Evolutionary conservation across 2,329 filamentous ascomycete genomes (phyloP).

Genomic region (Colletotrichum somersetense): DNA sequence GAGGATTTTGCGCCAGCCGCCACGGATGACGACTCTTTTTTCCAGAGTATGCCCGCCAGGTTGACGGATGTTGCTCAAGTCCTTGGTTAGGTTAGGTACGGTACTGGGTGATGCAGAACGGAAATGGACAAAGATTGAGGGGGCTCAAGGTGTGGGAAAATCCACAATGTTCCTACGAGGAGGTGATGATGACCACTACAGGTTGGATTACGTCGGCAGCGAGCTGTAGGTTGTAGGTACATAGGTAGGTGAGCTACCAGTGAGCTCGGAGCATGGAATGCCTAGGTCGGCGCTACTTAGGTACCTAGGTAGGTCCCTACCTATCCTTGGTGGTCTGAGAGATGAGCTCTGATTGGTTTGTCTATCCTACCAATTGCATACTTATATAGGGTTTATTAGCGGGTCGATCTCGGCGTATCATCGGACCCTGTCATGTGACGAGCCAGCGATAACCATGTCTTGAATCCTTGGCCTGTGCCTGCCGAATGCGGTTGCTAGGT

Average conservation of each 20-base stretch:
- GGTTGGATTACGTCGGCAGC: conserved; percentile 16
- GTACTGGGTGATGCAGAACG: not conserved
- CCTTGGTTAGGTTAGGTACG: not conserved
- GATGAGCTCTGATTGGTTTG: conserved; percentile 9
- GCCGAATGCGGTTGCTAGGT: not conserved
- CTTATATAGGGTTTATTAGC: not conserved
- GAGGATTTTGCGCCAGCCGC: conserved; percentile 53
- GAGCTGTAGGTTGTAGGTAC: not conserved
- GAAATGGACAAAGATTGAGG: too few species aligned
- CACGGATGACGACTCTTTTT: conserved; percentile 54
- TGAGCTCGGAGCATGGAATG: conserved; percentile 1
- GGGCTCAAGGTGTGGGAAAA: not conserved
- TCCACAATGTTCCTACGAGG: not conserved
- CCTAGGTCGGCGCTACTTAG: too few species aligned
- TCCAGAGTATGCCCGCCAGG: conserved; percentile 66
- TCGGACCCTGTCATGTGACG: conserved; percentile 7
- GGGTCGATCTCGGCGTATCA: conserved; percentile 11
- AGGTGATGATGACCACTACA: conserved; percentile 1
- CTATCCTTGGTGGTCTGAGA: not conserved
- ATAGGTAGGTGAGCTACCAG: too few species aligned
- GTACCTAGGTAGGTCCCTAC: too few species aligned
- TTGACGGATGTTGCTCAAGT: conserved; percentile 46
- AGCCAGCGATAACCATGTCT: conserved; percentile 7
- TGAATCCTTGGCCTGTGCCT: conserved; percentile 6
- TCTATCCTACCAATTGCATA: conserved; percentile 2